Conservation (phyloP, 1,284 basidiomycete genomes). For the Apiotrichum laibachii region DNA sequence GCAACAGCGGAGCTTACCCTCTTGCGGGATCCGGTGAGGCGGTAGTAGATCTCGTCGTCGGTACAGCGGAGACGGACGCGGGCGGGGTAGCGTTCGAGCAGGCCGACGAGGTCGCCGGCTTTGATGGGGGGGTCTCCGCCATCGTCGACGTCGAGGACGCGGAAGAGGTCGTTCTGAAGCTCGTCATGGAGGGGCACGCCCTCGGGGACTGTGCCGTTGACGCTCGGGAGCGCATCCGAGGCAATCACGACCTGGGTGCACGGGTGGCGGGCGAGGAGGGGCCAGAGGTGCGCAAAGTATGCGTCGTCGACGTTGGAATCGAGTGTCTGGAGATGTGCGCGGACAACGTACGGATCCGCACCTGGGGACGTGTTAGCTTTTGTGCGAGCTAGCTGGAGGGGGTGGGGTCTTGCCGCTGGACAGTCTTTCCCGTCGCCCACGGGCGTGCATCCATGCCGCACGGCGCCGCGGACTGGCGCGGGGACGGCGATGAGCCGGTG, state of each 20-base stretch:
- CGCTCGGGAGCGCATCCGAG: constrained; percentile 27
- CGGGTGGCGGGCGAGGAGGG: constrained; percentile 32
- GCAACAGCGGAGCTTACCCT: constrained; percentile 25
- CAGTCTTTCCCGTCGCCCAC: no score
- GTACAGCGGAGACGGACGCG: constrained; percentile 41
- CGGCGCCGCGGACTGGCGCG: not conserved
- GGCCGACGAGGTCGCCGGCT: constrained; percentile 22
- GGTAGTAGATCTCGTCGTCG: constrained; percentile 45
- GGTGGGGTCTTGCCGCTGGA: not conserved
- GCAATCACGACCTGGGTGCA: constrained; percentile 34
- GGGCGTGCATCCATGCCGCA: not conserved
- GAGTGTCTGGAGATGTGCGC: constrained; percentile 27
- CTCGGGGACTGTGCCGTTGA: constrained; percentile 26
- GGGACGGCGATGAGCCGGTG: no score
- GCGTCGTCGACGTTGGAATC: constrained; percentile 37
- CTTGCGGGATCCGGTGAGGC: constrained; percentile 42
- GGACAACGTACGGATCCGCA: constrained; percentile 27
- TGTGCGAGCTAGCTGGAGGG: not conserved
- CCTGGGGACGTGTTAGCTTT: constrained; percentile 22
- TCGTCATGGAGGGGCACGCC: constrained; percentile 8
- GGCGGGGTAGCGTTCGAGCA: constrained; percentile 36
- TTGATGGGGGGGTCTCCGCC: constrained; percentile 15
- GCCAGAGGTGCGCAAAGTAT: constrained; percentile 41
- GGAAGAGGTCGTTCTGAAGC: constrained; percentile 17
- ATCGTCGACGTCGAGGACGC: constrained; percentile 31